Conservation (phyloP, 129 eudicot genomes). For the Escallonia herrerae region DNA sequence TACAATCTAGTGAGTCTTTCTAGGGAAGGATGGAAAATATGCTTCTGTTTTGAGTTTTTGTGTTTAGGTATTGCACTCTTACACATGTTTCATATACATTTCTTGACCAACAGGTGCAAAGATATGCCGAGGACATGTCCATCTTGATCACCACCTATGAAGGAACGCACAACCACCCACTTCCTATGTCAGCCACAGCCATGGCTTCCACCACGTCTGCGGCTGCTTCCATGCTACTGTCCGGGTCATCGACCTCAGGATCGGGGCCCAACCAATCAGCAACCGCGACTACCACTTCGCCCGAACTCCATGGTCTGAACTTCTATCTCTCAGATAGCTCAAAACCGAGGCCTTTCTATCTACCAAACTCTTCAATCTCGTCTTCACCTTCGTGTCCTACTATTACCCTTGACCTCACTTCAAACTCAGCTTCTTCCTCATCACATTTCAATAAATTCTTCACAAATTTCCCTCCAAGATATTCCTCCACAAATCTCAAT, state of each 20-base stretch:
- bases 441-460: slow-evolving; percentile 34
- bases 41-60: no score
- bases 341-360: slow-evolving; percentile 51
- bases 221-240: slow-evolving; percentile 63
- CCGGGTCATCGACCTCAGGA: slow-evolving; percentile 52
- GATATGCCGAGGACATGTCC: slow-evolving; percentile 89
- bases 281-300: neutral
- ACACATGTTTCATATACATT: neutral
- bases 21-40: no score
- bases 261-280: slow-evolving; percentile 29
- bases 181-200: slow-evolving; percentile 76
- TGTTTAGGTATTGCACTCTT: neutral
- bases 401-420: slow-evolving; percentile 84
- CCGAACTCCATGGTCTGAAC: slow-evolving; percentile 41
- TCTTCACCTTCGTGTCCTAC: slow-evolving; percentile 69
- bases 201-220: slow-evolving; percentile 93
- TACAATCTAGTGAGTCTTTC: no score
- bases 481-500: slow-evolving; percentile 60
- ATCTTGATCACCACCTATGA: slow-evolving; percentile 85
- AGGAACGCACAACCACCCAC: slow-evolving; percentile 92
- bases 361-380: slow-evolving; percentile 61
- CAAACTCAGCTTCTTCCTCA: slow-evolving; percentile 55
- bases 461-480: slow-evolving; percentile 43
- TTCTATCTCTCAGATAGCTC: slow-evolving; percentile 56
- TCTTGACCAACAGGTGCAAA: slow-evolving; percentile 49